Evolutionary conservation across 345 rosid species (phyloP).

Genomic region (Hibiscus syriacus): DNA sequence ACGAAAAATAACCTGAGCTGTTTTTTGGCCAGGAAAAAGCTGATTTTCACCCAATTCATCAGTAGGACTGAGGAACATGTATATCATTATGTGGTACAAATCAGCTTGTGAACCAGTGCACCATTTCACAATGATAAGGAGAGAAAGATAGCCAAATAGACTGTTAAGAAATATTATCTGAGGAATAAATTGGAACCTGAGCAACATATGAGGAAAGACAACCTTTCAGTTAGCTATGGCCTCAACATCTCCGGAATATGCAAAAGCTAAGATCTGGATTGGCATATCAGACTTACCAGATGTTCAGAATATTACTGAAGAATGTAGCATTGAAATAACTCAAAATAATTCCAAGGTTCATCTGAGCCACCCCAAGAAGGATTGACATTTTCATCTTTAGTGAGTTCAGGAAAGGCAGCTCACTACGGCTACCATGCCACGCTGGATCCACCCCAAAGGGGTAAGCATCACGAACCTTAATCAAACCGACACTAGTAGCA

Average conservation of each 20-base stretch:
- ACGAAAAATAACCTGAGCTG: conserved; percentile 49
- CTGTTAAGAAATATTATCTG: conserved; percentile 87
- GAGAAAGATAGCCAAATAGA: conserved; percentile 84
- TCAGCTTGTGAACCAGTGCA: conserved; percentile 88
- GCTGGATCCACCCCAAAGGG: conserved; percentile 95
- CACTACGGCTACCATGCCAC: conserved; percentile 91
- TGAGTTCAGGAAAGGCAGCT: conserved; percentile 88
- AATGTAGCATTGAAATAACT: conserved; percentile 83
- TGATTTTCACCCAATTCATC: conserved; percentile 88
- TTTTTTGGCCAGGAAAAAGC: conserved; percentile 72
- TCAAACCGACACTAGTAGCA: conserved; percentile 79
- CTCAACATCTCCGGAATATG: background rate
- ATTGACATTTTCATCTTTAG: conserved; percentile 99
- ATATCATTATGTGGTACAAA: conserved; percentile 79
- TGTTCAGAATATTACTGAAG: conserved; percentile 49
- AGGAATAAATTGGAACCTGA: conserved; percentile 98
- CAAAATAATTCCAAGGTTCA: conserved; percentile 93
- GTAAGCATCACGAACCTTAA: conserved; percentile 68
- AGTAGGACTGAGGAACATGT: conserved; percentile 95
- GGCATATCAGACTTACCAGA: conserved; percentile 45
- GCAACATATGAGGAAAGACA: conserved; percentile 10
- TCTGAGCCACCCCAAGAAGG: conserved; percentile 91
- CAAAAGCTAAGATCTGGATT: conserved; percentile 9
- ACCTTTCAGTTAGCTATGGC: background rate
- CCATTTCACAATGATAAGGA: conserved; percentile 84